Conservation (phyloP, 2,329 filamentous ascomycete species). For the Sporothrix dimorphospora region DNA sequence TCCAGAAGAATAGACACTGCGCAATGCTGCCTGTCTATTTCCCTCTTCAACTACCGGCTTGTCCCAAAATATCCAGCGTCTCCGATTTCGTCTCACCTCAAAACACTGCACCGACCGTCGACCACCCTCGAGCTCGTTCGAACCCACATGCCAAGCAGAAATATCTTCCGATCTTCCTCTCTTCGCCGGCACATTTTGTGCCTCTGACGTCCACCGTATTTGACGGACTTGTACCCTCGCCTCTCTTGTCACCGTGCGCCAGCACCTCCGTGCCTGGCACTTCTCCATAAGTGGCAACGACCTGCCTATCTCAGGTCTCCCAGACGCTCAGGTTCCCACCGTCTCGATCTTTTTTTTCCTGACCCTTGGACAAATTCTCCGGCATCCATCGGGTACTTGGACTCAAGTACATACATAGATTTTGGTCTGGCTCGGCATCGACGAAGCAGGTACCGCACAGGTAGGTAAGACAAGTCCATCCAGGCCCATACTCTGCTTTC, state of each 20-base stretch:
- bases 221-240: not conserved
- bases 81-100: slow-evolving; percentile 8
- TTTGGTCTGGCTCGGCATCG: not conserved
- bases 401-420: not conserved
- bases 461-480: not conserved
- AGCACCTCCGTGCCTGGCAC: not conserved
- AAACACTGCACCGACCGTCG: not conserved
- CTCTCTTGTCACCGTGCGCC: slow-evolving; percentile 14
- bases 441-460: not conserved
- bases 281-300: slow-evolving; percentile 8
- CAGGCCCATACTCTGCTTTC: not conserved
- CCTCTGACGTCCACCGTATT: not conserved
- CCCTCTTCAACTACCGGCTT: not conserved
- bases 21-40: not conserved
- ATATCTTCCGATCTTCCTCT: not conserved
- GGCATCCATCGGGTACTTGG: slow-evolving; percentile 5
- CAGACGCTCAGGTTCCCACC: not conserved
- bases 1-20: not conserved
- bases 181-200: not conserved
- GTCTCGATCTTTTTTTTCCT: not conserved
- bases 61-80: slow-evolving; percentile 12
- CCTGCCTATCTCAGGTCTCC: not conserved
- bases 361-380: not conserved
- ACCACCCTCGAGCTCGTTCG: not conserved
- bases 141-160: not conserved